Evolutionary conservation across 2,329 filamentous ascomycete genomes (phyloP).

Genomic region (Pestalotiopsis sp.): DNA sequence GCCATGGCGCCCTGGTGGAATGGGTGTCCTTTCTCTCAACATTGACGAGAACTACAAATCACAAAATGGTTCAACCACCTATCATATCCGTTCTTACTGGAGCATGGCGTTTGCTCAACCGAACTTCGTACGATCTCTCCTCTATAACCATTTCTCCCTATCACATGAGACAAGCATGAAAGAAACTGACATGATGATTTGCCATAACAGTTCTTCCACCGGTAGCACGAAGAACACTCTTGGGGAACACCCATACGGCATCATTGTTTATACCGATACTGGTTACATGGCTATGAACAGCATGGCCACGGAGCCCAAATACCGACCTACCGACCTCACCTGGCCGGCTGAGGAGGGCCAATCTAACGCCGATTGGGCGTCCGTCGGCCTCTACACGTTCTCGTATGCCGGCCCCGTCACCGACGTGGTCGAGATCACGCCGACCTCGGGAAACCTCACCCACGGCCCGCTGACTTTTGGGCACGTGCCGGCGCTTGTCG

Average conservation of each 20-base stretch:
- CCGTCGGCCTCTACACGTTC: constrained; percentile 27
- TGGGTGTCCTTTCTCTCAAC: too few species aligned
- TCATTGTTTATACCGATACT: constrained; percentile 27
- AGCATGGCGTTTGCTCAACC: background rate
- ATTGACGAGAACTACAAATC: too few species aligned
- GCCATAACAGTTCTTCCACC: background rate
- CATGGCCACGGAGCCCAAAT: constrained; percentile 26
- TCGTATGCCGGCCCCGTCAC: constrained; percentile 27
- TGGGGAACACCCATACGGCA: constrained; percentile 18
- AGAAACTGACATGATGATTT: background rate
- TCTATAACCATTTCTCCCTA: background rate
- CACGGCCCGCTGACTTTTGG: constrained; percentile 29
- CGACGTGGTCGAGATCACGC: constrained; percentile 19
- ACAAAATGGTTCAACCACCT: background rate
- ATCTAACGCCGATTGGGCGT: constrained; percentile 29
- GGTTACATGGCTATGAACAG: constrained; percentile 31
- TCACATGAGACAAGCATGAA: too few species aligned
- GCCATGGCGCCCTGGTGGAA: too few species aligned
- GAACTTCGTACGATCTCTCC: background rate
- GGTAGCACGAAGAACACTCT: background rate
- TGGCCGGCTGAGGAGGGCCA: constrained; percentile 23
- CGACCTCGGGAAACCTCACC: constrained; percentile 26
- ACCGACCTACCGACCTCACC: constrained; percentile 26
- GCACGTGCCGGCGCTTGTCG: constrained; percentile 29
- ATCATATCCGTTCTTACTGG: background rate